Percentiles rank a stretch among this genome's conserved stretches.
Conservation (phyloP, 768 basidiomycete species). For the Podaxis sp. region DNA sequence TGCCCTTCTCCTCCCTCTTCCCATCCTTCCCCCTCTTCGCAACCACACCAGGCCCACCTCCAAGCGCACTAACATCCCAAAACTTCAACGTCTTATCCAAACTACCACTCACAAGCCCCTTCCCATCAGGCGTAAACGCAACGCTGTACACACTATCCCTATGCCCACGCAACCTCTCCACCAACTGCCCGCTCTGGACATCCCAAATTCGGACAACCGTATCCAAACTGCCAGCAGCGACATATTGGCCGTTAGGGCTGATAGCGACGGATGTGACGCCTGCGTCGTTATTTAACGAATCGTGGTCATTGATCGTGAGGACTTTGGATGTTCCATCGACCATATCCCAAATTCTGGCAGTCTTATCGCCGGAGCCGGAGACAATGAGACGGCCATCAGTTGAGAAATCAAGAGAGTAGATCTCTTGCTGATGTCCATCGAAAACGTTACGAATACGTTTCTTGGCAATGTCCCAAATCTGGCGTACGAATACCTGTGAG, state of each 20-base stretch:
- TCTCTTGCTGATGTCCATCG: conserved; percentile 85
- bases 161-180: conserved; percentile 75
- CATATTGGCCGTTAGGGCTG: conserved; percentile 66
- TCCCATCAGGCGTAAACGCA: conserved; percentile 92
- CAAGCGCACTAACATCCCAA: conserved; percentile 80
- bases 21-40: conserved; percentile 43
- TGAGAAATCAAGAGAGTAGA: conserved; percentile 90
- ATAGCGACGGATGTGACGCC: conserved; percentile 77
- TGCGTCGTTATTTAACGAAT: conserved; percentile 40
- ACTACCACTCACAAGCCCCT: conserved; percentile 85
- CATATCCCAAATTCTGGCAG: conserved; percentile 43
- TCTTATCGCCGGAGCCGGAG: conserved; percentile 77
- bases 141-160: conserved; percentile 81
- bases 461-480: conserved; percentile 89
- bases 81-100: conserved; percentile 82
- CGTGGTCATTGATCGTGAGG: conserved; percentile 43
- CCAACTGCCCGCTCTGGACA: conserved; percentile 54
- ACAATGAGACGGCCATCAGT: conserved; percentile 77
- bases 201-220: conserved; percentile 79
- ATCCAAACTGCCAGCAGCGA: conserved; percentile 66
- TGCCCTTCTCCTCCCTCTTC: conserved; percentile 51
- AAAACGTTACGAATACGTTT: conserved; percentile 75
- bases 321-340: conserved; percentile 30
- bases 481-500: conserved; percentile 30
- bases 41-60: conserved; percentile 49